Conservation (phyloP, 1,139 yeast species). For the Taphrina betulina region DNA sequence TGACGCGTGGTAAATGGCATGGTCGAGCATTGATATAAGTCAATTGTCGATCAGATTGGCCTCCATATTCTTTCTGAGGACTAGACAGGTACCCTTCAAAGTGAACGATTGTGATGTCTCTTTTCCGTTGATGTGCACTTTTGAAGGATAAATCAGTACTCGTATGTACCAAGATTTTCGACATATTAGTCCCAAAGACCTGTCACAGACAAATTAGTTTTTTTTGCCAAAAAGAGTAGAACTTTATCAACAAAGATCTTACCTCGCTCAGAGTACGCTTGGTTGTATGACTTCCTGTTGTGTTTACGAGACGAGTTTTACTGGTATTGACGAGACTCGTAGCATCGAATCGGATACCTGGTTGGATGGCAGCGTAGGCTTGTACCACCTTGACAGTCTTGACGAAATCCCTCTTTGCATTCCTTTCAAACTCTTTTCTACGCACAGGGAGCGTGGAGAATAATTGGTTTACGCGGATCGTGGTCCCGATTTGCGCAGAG, state of each 20-base stretch:
- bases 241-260: not conserved
- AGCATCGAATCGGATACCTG: slow-evolving; percentile 46
- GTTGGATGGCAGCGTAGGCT: slow-evolving; percentile 63
- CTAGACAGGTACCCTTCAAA: slow-evolving; percentile 67
- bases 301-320: no score
- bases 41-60: slow-evolving; percentile 69
- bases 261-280: slow-evolving; percentile 11
- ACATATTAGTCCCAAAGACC: slow-evolving; percentile 25
- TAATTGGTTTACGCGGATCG: slow-evolving; percentile 53
- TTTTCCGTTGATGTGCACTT: slow-evolving; percentile 5
- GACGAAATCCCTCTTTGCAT: slow-evolving; percentile 67
- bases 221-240: no score
- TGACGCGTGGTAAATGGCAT: slow-evolving; percentile 55
- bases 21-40: slow-evolving; percentile 77
- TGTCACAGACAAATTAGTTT: not conserved
- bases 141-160: not conserved
- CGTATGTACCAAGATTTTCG: slow-evolving; percentile 3
- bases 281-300: slow-evolving; percentile 11
- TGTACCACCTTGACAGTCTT: slow-evolving; percentile 64
- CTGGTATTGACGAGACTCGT: not conserved
- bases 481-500: slow-evolving; percentile 54
- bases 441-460: slow-evolving; percentile 69
- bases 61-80: slow-evolving; percentile 50
- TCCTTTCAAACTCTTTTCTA: slow-evolving; percentile 65
- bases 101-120: not conserved